Evolutionary conservation across 2,329 filamentous ascomycete species (phyloP).

Genomic region (Ascochyta koolunga): DNA sequence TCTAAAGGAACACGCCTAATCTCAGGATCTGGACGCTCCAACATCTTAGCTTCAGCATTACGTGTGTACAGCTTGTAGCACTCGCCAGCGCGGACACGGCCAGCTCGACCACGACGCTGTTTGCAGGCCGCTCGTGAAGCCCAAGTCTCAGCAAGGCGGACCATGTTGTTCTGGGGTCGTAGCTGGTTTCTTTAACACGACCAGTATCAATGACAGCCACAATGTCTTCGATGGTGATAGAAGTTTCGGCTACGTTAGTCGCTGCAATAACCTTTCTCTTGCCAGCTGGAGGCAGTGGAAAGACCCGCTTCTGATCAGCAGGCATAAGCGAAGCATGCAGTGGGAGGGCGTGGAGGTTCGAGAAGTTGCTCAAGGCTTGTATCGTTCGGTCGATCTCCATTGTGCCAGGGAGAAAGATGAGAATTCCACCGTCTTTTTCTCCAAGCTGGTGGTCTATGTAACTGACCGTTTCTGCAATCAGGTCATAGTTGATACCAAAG

Average conservation of each 20-base stretch:
- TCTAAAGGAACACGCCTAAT: slow-evolving; percentile 92
- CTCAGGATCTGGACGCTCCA: slow-evolving; percentile 93
- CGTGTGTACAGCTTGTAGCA: slow-evolving; percentile 97
- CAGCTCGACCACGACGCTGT: slow-evolving; percentile 89
- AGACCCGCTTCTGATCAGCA: slow-evolving; percentile 85
- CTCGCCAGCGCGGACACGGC: slow-evolving; percentile 85
- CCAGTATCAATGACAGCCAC: slow-evolving; percentile 95
- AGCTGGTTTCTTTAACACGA: slow-evolving; percentile 94
- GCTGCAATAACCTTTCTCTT: slow-evolving; percentile 92
- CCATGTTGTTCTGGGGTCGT: slow-evolving; percentile 93
- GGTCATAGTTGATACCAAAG: slow-evolving; percentile 87
- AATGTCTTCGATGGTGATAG: slow-evolving; percentile 97
- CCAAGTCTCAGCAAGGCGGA: slow-evolving; percentile 93
- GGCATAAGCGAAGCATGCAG: slow-evolving; percentile 92
- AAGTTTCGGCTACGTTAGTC: slow-evolving; percentile 97
- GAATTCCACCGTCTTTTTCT: slow-evolving; percentile 78
- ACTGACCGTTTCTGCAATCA: slow-evolving; percentile 79
- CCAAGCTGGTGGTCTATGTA: slow-evolving; percentile 80
- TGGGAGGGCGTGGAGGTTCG: slow-evolving; percentile 77
- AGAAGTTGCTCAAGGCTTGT: slow-evolving; percentile 67
- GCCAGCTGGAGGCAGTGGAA: slow-evolving; percentile 74
- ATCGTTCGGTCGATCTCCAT: slow-evolving; percentile 88
- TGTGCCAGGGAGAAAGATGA: slow-evolving; percentile 94
- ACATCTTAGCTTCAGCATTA: slow-evolving; percentile 77
- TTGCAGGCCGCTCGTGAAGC: slow-evolving; percentile 93